phyloP scores from a whole-genome alignment of 2,329 filamentous ascomycete species.

The Neofusicoccum kwambonambiense region DNA sequence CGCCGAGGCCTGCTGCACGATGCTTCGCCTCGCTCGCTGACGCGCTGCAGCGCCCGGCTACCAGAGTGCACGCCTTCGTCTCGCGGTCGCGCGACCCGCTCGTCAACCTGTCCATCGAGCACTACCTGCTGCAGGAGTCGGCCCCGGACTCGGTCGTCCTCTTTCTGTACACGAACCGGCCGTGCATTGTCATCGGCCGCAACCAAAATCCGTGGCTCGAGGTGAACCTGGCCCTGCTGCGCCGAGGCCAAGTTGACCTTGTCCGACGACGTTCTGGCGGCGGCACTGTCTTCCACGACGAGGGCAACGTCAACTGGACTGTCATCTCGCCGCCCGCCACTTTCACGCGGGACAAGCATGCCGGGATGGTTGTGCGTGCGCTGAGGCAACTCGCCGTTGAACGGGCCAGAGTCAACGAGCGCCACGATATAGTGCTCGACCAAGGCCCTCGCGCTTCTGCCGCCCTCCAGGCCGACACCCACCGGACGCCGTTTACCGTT shows the following conservation, averaged over 20 bases:
- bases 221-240: slow-evolving; percentile 68
- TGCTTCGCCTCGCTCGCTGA: slow-evolving; percentile 7
- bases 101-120: slow-evolving; percentile 91
- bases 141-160: slow-evolving; percentile 72
- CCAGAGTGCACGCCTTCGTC: slow-evolving; percentile 42
- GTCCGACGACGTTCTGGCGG: slow-evolving; percentile 86
- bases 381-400: slow-evolving; percentile 60
- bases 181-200: slow-evolving; percentile 85
- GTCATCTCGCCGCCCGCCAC: slow-evolving; percentile 75
- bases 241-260: slow-evolving; percentile 53
- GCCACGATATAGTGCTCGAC: slow-evolving; percentile 88
- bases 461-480: slow-evolving; percentile 40
- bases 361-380: slow-evolving; percentile 88
- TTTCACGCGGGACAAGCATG: slow-evolving; percentile 85
- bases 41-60: not conserved
- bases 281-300: slow-evolving; percentile 91
- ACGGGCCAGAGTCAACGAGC: slow-evolving; percentile 73
- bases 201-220: slow-evolving; percentile 99
- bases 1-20: not conserved
- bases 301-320: slow-evolving; percentile 91
- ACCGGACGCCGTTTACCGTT: slow-evolving; percentile 45
- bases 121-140: slow-evolving; percentile 77
- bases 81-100: slow-evolving; percentile 67
- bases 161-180: slow-evolving; percentile 83
- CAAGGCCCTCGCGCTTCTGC: slow-evolving; percentile 23